Evolutionary conservation across 257 asterid species (phyloP), one percentile per base, ranked within the genome.

Genomic region (Penstemon barbatus): DNA sequence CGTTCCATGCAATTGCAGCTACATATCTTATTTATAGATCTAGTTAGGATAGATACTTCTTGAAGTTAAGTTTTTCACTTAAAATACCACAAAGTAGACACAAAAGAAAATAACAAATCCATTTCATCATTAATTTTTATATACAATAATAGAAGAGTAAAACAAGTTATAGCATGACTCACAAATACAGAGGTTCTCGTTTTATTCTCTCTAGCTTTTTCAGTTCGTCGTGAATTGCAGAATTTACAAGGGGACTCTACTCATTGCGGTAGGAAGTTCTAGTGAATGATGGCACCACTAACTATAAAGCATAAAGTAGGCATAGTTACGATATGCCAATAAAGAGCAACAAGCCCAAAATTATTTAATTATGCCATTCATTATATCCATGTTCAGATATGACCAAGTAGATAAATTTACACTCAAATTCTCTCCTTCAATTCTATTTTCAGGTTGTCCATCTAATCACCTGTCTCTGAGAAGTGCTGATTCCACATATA

Each of bases 1-100:
- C 98, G 1, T 81, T 79, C 98, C 98, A 92, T 42, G 89, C 92
- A 82, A 78, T 82, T 10, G 88, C 92, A 78, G 91, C 98, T 92
- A 75, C 78, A 81, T 52, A 64, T 42, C 75, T 75, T 52, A 68
- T 64, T 69, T 38, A 71, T 7, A 11, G 15, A 64, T 41, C 63
- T 10, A 18, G 55, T 59, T 7, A 37, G 25, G 40, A 40, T 46
- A 52, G 11, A 58, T 51, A 25, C 57, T 70, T 57, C 60, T 48
- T 33, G 15, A 71, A 51, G 11, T 50, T 42, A 39, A n/a, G 42
- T 4, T 7, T 57, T 68, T 57, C 3, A 42, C n/a, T 70, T 61
- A 46, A 50, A 11, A 40, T 8, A 46, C 50, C 39, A 57, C 10
- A 7, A 0, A 45, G 11, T 36, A 57, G 38, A 40, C 50, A 6